Evolutionary conservation across 805 yeast genomes (phyloP), one percentile per base, ranked within the genome.

Genomic region (Saturnispora silvae): DNA sequence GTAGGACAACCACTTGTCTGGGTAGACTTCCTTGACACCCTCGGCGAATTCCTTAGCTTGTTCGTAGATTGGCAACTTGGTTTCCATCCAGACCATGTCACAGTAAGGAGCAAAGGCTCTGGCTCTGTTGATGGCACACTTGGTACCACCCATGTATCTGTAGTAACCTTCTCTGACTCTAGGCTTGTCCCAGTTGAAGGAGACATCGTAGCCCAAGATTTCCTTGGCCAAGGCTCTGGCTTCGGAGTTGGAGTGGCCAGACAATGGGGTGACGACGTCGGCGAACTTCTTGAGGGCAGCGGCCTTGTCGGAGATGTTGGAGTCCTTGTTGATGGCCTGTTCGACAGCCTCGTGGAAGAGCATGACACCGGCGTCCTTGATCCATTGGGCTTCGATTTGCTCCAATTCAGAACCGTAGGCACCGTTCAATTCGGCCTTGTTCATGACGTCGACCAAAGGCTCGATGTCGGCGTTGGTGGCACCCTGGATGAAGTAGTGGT

Each of bases 41-140:
- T 77, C 81, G 40, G 97, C 92, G 56, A 89, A 89, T 65, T 85
- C 95, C 63, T 77, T 75, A 46, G 96, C 97, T 67, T 89, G 97
- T 43, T 68, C 72, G 64, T 73, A 87, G 62, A 86, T 95, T 49
- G 97, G 97, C 50, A 83, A 73, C 61, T 87, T 87, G 42, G 95
- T 80, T 70, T 89, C 97, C 96, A 89, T 87, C 97, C 97, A 89
- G 51, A 87, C 78, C 67, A 89, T 70, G 63, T 87, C 97, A 31
- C 94, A 86, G 61, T 80, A 89, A 45, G 96, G 96, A 38, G 96
- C 87, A 59, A 70, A 89, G 22, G 95, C 94, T 55, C 95, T 76
- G 45, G 94, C 96, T 60, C 97, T 79, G 79, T 85, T 89, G 37
- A 89, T 81, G 35, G 97, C 96, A 71, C 96, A 86, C 68, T 84